These are phyloP conservation scores for Lactuca saligna DNA, from an alignment of 129 eudicot genomes.

Conservation along the genomic window DNA sequence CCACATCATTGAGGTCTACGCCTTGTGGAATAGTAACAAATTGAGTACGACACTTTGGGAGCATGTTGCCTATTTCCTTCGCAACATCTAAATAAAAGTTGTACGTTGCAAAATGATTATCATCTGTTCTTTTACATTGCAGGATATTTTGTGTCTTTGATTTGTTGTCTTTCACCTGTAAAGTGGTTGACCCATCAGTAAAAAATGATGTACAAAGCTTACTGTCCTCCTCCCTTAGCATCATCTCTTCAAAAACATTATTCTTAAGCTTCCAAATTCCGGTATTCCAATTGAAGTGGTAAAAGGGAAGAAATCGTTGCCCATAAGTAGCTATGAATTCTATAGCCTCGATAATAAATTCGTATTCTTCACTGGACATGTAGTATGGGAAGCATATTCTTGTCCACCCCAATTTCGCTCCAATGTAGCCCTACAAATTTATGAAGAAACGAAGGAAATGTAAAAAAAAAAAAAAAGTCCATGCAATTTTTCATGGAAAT, in stretches of 20 bases:
- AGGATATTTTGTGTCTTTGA: not conserved
- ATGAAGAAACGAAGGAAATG: not conserved
- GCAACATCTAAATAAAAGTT: conserved; percentile 56
- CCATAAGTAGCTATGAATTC: conserved; percentile 66
- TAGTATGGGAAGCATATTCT: conserved; percentile 80
- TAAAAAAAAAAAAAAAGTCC: no score
- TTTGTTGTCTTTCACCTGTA: conserved; percentile 12
- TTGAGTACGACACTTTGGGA: conserved; percentile 47
- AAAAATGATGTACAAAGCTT: not conserved
- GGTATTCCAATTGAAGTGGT: conserved; percentile 62
- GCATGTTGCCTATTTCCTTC: conserved; percentile 40
- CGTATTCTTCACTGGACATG: conserved; percentile 70
- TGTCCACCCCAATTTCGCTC: conserved; percentile 82
- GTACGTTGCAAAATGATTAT: conserved; percentile 9
- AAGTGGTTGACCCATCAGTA: conserved; percentile 1
- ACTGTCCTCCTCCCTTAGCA: conserved; percentile 2
- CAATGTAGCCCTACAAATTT: conserved; percentile 50
- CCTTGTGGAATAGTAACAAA: conserved; percentile 39
- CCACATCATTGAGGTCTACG: conserved; percentile 29
- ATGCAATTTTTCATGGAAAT: no score
- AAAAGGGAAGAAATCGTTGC: conserved; percentile 63
- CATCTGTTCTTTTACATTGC: not conserved
- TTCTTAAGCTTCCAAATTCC: conserved; percentile 60
- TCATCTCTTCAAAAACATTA: conserved; percentile 15
- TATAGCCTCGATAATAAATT: conserved; percentile 54